These are phyloP conservation scores for Physcomitrellopsis africana DNA, from an alignment of 225 moss, liverwort and hornwort genomes.

Conservation along the genomic window DNA sequence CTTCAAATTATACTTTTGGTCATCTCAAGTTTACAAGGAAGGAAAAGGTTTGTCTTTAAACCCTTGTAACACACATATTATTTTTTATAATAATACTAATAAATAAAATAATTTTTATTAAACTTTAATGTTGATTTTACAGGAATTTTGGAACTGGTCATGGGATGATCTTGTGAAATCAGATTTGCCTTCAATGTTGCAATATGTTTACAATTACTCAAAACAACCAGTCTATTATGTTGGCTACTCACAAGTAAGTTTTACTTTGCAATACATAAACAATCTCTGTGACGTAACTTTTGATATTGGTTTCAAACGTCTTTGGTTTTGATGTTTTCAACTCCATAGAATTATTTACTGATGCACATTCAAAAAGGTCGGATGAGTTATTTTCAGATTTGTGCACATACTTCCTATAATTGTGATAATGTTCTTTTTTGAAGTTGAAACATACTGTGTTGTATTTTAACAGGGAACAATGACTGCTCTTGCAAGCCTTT, in stretches of 20 bases:
- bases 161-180: conserved; percentile 64
- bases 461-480: conserved; percentile 49
- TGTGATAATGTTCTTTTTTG: no score
- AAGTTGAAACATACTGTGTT: no score
- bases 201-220: conserved; percentile 45
- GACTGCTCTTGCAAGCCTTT: conserved; percentile 60
- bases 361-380: no score
- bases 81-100: not conserved
- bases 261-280: not conserved
- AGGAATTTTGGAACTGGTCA: conserved; percentile 64
- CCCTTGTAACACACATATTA: not conserved
- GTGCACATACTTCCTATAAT: no score
- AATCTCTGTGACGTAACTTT: not conserved
- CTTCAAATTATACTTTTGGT: conserved; percentile 76
- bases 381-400: no score
- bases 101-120: not conserved
- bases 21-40: conserved; percentile 41
- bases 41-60: conserved; percentile 54
- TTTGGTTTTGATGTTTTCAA: no score
- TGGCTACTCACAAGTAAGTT: conserved; percentile 61
- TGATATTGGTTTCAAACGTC: not conserved
- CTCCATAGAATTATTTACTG: no score
- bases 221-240: conserved; percentile 42
- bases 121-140: not conserved
- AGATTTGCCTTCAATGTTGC: conserved; percentile 64